These are phyloP conservation scores for Krasilnikovozyma curviuscula DNA, from an alignment of 768 basidiomycete species.

Conservation along the genomic window DNA sequence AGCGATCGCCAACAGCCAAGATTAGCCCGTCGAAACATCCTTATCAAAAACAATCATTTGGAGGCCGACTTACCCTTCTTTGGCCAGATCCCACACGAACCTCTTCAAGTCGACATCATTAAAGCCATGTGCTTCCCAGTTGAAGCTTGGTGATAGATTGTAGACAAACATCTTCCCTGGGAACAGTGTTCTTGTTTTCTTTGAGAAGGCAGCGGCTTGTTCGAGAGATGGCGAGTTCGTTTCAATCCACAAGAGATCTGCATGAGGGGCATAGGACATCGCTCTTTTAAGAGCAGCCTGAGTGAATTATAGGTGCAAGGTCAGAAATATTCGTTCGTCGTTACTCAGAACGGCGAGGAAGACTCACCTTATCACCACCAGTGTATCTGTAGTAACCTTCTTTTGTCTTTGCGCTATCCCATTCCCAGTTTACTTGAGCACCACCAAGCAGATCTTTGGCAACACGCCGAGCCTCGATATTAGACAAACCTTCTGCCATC, in stretches of 20 bases:
- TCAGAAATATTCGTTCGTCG: too few relatives aligned
- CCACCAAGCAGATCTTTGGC: conserved; percentile 53
- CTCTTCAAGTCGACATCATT: conserved; percentile 51
- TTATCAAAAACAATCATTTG: neutral
- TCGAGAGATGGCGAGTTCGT: conserved; percentile 70
- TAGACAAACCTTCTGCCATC: conserved; percentile 30
- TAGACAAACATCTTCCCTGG: conserved; percentile 78
- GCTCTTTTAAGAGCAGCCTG: conserved; percentile 63
- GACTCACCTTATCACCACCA: conserved; percentile 47
- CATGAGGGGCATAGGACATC: conserved; percentile 60
- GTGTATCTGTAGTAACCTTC: conserved; percentile 83
- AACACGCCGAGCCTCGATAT: conserved; percentile 40
- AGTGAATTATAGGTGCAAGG: too few relatives aligned
- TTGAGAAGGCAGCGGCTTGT: conserved; percentile 58
- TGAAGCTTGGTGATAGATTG: conserved; percentile 84
- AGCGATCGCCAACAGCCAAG: neutral
- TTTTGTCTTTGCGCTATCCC: conserved; percentile 68
- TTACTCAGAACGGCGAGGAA: neutral
- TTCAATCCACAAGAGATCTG: conserved; percentile 83
- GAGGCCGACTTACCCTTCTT: conserved; percentile 44
- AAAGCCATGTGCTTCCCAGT: conserved; percentile 72
- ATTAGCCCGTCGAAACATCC: neutral
- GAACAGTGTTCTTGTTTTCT: conserved; percentile 47
- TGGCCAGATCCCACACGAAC: conserved; percentile 76
- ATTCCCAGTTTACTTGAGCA: conserved; percentile 61